Evolutionary conservation across 148 eudicot species (phyloP), one percentile per base, ranked within the genome.

Genomic region (Cornus controversa): DNA sequence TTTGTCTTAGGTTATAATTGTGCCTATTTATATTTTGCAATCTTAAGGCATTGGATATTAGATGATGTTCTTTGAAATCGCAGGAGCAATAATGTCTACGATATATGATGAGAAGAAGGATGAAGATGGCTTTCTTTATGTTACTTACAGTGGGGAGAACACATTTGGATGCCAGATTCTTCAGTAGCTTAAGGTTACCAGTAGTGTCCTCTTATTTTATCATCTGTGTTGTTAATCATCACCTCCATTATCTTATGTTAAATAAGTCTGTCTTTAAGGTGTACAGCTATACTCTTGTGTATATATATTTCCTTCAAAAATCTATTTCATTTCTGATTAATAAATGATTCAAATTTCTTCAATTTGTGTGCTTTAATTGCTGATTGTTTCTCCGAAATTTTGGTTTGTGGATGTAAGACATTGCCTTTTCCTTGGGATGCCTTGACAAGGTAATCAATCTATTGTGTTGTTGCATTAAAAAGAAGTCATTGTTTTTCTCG

Each of bases 121-220:
- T 58, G 84, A 71, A 57, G 87, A 84, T 68, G 87, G 87, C 13
- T 84, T 84, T 62, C 82, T 84, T 22, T 84, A 84, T 66, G 85
- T 85, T 26, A 75, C 85, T 6, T 85, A 85, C 76, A 85, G 87
- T 40, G 87, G 87, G 37, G 87, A 85, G 60, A 85, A 85, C 79
- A 85, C 87, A 50, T 85, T 85, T 53, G 87, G 87, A 22, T 42
- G 24, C 73, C 42, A 54, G 37, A n/a, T 24, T 25, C 68, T 63
- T 63, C 77, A 60, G 31, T 74, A 74, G 54, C 53, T 23, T 27
- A 36, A 68, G 10, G 47, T 31, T 34, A 34, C 25, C 47, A 36
- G 15, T 11, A 50, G 20, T 50, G 57, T 11, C 57, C 20, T 50
- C 20, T 50, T 11, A 50, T 50, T 50, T 50, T 50, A 50, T 50